Evolutionary conservation across 2,329 filamentous ascomycete species (phyloP).

Genomic region (Pestalotiopsis fici): DNA sequence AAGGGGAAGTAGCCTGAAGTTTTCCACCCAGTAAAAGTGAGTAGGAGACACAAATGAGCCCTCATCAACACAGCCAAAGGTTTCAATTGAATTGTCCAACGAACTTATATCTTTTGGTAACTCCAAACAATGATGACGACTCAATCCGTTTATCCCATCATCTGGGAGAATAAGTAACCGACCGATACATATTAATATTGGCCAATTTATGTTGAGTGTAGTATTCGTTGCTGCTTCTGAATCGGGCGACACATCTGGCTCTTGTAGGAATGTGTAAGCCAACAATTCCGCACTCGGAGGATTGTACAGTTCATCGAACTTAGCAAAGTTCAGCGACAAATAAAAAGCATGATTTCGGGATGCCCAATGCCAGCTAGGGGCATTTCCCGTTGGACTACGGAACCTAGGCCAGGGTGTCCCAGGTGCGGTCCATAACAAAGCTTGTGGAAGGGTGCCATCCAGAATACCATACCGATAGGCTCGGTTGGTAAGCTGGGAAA

Average conservation of each 20-base stretch:
- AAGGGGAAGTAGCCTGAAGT: neutral
- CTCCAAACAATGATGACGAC: neutral
- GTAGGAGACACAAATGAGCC: too few species aligned
- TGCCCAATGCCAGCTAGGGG: neutral
- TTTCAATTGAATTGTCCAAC: neutral
- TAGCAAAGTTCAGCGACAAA: neutral
- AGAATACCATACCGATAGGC: neutral
- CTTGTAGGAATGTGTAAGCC: neutral
- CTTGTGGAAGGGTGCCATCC: neutral
- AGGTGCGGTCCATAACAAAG: neutral
- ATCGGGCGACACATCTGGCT: neutral
- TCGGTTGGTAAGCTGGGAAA: neutral
- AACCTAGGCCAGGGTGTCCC: too few species aligned
- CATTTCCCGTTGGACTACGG: neutral
- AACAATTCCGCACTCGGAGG: neutral
- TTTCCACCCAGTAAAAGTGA: too few species aligned
- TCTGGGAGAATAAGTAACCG: neutral
- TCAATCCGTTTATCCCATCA: neutral
- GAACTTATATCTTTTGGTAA: neutral
- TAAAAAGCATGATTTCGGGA: neutral
- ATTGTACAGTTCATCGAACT: neutral
- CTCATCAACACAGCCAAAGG: neutral
- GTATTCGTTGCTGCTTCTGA: neutral
- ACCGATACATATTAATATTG: neutral
- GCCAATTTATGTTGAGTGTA: neutral